phyloP scores from a whole-genome alignment of 2,329 filamentous ascomycete species.

The Elsinoe perseae region DNA sequence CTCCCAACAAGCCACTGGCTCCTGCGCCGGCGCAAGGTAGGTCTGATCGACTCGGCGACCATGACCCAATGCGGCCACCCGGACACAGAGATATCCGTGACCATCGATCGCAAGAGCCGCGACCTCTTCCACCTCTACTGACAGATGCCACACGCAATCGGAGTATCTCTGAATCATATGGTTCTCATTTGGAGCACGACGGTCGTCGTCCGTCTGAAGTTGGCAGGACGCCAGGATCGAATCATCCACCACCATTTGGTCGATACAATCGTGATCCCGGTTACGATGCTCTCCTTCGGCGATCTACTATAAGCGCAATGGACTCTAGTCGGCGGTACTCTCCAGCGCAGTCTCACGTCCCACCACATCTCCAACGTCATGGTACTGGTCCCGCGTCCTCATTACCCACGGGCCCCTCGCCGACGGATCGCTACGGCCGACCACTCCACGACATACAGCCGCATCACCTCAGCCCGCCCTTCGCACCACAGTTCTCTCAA shows the following conservation, averaged over 20 bases:
- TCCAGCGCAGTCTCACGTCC: neutral
- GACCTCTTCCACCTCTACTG: neutral
- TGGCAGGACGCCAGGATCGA: neutral
- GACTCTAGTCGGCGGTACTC: neutral
- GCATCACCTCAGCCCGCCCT: constrained; percentile 16
- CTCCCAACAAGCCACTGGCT: neutral
- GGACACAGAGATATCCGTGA: neutral
- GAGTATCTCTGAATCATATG: constrained; percentile 11
- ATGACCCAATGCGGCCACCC: neutral
- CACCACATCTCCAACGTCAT: constrained; percentile 5
- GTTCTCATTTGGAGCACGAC: neutral
- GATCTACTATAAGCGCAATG: constrained; percentile 6
- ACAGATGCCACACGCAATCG: constrained; percentile 7
- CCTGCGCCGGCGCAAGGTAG: neutral
- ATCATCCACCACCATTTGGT: neutral
- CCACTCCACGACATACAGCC: constrained; percentile 14
- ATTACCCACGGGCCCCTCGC: neutral
- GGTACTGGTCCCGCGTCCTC: neutral
- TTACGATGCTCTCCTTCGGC: constrained; percentile 11
- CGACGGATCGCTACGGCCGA: constrained; percentile 15
- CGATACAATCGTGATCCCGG: neutral
- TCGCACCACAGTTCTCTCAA: neutral
- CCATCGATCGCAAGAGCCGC: neutral
- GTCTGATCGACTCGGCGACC: neutral
- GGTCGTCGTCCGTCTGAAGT: neutral